Conservation (phyloP, 2,329 filamentous ascomycete species). For the Trichophyton rubrum region DNA sequence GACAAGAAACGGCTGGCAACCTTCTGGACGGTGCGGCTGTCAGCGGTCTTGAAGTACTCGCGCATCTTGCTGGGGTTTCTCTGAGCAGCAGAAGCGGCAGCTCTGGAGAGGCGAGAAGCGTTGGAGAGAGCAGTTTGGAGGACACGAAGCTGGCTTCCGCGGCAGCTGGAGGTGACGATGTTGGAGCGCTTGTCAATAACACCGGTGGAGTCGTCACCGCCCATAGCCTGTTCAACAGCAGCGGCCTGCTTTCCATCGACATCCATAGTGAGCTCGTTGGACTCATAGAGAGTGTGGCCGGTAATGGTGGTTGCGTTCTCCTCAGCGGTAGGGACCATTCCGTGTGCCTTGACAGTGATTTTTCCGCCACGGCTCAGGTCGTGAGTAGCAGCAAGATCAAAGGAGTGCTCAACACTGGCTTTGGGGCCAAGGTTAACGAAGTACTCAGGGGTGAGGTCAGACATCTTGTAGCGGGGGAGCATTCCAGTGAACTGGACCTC, state of each 20-base stretch:
- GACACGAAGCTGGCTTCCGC: constrained; percentile 34
- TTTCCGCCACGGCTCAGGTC: constrained; percentile 8
- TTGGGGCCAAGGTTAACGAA: constrained; percentile 7
- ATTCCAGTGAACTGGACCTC: constrained; percentile 10
- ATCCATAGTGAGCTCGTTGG: constrained; percentile 46
- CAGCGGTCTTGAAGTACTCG: constrained; percentile 54
- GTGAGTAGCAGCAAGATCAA: constrained; percentile 10
- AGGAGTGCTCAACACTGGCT: constrained; percentile 3
- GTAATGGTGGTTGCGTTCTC: constrained; percentile 38
- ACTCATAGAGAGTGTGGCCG: constrained; percentile 44
- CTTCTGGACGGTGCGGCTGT: constrained; percentile 32
- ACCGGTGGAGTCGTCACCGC: background rate
- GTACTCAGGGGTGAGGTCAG: background rate
- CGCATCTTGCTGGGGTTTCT: constrained; percentile 32
- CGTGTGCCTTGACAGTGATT: constrained; percentile 5
- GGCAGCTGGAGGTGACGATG: constrained; percentile 40
- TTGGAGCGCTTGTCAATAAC: constrained; percentile 11
- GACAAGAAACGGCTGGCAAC: constrained; percentile 42
- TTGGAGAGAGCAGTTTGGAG: constrained; percentile 41
- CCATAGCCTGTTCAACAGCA: constrained; percentile 37
- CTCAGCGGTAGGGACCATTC: constrained; percentile 6
- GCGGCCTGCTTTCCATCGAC: constrained; percentile 47
- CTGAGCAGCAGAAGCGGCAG: constrained; percentile 39
- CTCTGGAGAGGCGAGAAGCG: constrained; percentile 42
- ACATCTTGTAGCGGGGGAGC: background rate